A percentile compares a stretch with the other conserved stretches of the same genome.
phyloP scores from a whole-genome alignment of 495 filamentous ascomycete genomes.

The Annulohypoxylon moriforme region DNA sequence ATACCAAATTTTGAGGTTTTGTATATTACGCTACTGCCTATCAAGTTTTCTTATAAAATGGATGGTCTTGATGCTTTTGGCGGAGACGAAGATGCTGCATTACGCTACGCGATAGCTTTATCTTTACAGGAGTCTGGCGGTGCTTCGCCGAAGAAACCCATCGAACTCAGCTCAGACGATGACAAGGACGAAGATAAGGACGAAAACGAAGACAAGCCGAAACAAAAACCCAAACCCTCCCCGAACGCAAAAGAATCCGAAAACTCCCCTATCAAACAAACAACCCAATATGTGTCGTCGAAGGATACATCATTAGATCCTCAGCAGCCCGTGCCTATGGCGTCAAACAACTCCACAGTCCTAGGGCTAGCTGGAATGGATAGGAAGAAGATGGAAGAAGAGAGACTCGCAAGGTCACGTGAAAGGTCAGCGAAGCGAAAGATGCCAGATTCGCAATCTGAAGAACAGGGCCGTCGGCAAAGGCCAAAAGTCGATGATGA shows the following conservation, averaged over 20 bases:
- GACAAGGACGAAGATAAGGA: constrained; percentile 44
- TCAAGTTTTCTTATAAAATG: constrained; percentile 27
- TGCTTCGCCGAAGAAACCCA: constrained; percentile 24
- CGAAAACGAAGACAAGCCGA: constrained; percentile 38
- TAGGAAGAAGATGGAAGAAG: constrained; percentile 86
- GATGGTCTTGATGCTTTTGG: constrained; percentile 36
- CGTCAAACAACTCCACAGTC: constrained; percentile 33
- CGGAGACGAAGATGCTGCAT: constrained; percentile 59
- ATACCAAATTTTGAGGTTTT: neutral
- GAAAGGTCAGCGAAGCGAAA: constrained; percentile 73
- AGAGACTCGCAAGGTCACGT: constrained; percentile 78
- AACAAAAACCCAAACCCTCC: constrained; percentile 30
- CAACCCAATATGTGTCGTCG: neutral
- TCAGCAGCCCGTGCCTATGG: constrained; percentile 10
- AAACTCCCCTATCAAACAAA: neutral
- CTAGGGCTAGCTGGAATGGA: constrained; percentile 63
- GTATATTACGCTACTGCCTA: neutral
- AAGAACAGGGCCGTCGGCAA: constrained; percentile 34
- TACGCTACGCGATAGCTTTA: constrained; percentile 57
- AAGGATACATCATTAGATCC: neutral
- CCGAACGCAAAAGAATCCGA: constrained; percentile 18
- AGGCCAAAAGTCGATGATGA: constrained; percentile 38
- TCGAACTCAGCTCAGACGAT: constrained; percentile 41
- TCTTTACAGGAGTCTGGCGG: constrained; percentile 52
- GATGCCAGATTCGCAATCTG: constrained; percentile 48